Evolutionary conservation across 2,329 filamentous ascomycete species (phyloP).

Genomic region (Sclerotinia sclerotiorum): DNA sequence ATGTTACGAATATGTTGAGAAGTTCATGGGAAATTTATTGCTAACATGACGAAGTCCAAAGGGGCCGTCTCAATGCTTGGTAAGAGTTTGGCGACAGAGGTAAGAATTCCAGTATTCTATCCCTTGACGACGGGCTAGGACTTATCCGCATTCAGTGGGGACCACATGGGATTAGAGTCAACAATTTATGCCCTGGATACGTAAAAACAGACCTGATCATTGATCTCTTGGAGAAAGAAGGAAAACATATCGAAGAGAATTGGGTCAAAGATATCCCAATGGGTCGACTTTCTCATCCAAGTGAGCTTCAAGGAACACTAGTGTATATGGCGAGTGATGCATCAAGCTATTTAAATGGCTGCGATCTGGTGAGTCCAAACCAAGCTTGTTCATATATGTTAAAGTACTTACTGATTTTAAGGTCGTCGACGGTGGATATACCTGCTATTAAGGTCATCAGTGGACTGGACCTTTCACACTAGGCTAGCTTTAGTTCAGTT

Average conservation of each 20-base stretch:
- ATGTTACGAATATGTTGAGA: not conserved
- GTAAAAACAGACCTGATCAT: constrained; percentile 44
- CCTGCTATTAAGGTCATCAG: constrained; percentile 27
- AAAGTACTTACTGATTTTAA: too few species aligned
- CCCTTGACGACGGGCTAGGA: not conserved
- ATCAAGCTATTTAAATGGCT: constrained; percentile 33
- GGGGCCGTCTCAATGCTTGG: constrained; percentile 60
- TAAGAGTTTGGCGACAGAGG: constrained; percentile 56
- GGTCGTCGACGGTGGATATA: constrained; percentile 31
- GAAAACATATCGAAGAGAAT: constrained; percentile 41
- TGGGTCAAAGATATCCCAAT: constrained; percentile 44
- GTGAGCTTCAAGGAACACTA: constrained; percentile 43
- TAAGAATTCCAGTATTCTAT: constrained; percentile 13
- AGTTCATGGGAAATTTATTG: not conserved
- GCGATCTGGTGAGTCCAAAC: constrained; percentile 33
- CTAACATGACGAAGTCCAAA: constrained; percentile 46
- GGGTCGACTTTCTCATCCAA: constrained; percentile 42
- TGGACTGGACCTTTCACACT: constrained; percentile 27
- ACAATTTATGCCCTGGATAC: constrained; percentile 63
- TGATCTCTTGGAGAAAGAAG: constrained; percentile 41
- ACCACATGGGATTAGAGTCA: constrained; percentile 61
- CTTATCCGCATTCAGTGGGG: constrained; percentile 51
- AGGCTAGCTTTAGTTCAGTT: constrained; percentile 11
- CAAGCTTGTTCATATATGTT: not conserved
- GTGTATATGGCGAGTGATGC: constrained; percentile 37